Conservation (phyloP, 495 filamentous ascomycete genomes). For the Filosporella fistucella region DNA sequence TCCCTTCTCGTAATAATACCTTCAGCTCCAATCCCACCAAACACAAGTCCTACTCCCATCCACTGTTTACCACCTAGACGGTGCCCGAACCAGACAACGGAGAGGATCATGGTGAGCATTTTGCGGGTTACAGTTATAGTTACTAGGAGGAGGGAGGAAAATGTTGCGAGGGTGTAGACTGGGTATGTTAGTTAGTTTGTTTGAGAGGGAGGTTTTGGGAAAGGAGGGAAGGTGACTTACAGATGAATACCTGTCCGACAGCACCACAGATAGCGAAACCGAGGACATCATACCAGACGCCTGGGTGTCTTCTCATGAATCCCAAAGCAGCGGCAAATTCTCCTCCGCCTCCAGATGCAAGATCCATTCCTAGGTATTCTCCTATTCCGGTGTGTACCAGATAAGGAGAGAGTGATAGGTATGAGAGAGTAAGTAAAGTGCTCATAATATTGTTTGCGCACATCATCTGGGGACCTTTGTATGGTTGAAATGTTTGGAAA, state of each 20-base stretch:
- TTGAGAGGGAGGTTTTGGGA: background rate
- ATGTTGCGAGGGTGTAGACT: slow-evolving; percentile 89
- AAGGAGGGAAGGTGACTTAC: slow-evolving; percentile 39
- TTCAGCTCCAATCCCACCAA: slow-evolving; percentile 92
- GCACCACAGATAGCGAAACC: slow-evolving; percentile 91
- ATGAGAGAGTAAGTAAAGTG: slow-evolving; percentile 66
- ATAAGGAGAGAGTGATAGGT: slow-evolving; percentile 75
- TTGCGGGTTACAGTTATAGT: slow-evolving; percentile 97
- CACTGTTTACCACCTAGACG: slow-evolving; percentile 78
- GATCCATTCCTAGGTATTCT: slow-evolving; percentile 61
- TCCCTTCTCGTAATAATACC: slow-evolving; percentile 75
- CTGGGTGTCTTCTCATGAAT: slow-evolving; percentile 74
- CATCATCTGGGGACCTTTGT: slow-evolving; percentile 98
- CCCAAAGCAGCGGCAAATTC: slow-evolving; percentile 75
- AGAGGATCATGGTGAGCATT: slow-evolving; percentile 98
- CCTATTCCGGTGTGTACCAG: slow-evolving; percentile 61
- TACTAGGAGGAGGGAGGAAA: slow-evolving; percentile 86
- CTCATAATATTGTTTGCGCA: slow-evolving; percentile 90
- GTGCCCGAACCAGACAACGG: slow-evolving; percentile 92
- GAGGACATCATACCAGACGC: slow-evolving; percentile 77
- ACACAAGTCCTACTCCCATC: slow-evolving; percentile 88
- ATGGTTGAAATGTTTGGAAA: slow-evolving; percentile 70
- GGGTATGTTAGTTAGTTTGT: slow-evolving; percentile 15
- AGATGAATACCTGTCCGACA: slow-evolving; percentile 94
- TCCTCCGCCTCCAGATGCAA: slow-evolving; percentile 47